Base-by-base conservation (phyloP, 1,139 yeast species). In the Debaryomyces nepalensis region DNA sequence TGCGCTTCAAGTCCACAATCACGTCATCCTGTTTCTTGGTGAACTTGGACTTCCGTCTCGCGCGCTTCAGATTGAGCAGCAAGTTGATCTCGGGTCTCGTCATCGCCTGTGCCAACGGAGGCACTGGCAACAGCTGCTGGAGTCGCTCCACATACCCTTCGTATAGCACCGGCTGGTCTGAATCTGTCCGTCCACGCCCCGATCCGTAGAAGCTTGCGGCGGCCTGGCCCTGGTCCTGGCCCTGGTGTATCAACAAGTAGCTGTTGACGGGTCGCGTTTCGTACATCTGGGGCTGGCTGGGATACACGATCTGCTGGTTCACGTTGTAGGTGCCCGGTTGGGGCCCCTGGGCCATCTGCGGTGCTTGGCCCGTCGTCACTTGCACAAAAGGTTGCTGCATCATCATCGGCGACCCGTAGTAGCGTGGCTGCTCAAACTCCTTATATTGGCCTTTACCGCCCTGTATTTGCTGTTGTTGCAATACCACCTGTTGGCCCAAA, bases 11-110 rank as follows among this genome's bases (percentile, higher is more conserved):
- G 27, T 68, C 66, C 10, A 86, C 74, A 37, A 86, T 86, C 63
- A 81, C 54, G 2, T 76, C 78, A 57, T 86, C 95, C 59, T 86
- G 95, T 44, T 79, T 82, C 47, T 75, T 70, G 18, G 87, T 70
- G 58, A 35, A 55, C 42, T 44, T 57, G 8, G 48, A 45, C 26
- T 41, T 45, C 23, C 47, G 39, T 27, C 44, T 45, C 10, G 47
- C 42, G 12, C 49, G 42, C 30, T 31, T 41, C 22, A 44, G 48
- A 30, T 26, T 42, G 12, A 40, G 23, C 26, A 11, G 39, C 30
- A 41, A 26, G 21, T 53, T 52, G 29, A 62, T 51, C 27, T 66
- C 69, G 0, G 71, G 72, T 22, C 73, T 55, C 6, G 59, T 57
- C 4, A 63, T 62, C 37, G 62, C 67, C 45, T 57, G 60, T 2